A percentile compares a stretch with the other conserved stretches of the same genome.
phyloP scores from a whole-genome alignment of 108 stramenopile species.

The Cyclotella cryptica region DNA sequence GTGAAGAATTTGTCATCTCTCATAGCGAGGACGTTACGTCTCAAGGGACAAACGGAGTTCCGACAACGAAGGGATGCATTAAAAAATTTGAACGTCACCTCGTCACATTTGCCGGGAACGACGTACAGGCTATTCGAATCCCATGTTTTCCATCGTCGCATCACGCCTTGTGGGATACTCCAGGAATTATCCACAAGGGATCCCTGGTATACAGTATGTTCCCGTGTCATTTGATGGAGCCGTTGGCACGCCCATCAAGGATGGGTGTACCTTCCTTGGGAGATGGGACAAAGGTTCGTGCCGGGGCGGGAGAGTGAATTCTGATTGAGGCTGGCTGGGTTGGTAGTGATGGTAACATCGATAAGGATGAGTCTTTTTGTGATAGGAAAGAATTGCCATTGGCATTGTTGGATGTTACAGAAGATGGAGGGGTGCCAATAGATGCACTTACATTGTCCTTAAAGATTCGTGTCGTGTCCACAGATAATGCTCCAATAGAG shows the following conservation, averaged over 20 bases:
- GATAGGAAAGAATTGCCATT: no score
- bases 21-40: neutral
- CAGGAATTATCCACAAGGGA: neutral
- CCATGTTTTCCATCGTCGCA: constrained; percentile 10
- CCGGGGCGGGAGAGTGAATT: neutral
- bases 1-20: constrained; percentile 13
- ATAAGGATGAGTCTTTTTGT: neutral
- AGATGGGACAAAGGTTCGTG: neutral
- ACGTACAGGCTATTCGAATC: constrained; percentile 13
- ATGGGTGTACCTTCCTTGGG: neutral
- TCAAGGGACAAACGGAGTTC: neutral
- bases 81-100: neutral
- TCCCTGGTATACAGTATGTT: constrained; percentile 11
- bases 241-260: neutral
- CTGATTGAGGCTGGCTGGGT: neutral
- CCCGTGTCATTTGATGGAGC: constrained; percentile 16
- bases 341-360: neutral
- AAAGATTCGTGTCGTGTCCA: constrained; percentile 4
- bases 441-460: neutral
- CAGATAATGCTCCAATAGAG: neutral
- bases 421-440: neutral
- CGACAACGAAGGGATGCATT: neutral
- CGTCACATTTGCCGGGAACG: constrained; percentile 11
- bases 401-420: neutral
- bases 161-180: constrained; percentile 21